phyloP scores from a whole-genome alignment of 108 stramenopile species.

The Fistulifera solaris region DNA sequence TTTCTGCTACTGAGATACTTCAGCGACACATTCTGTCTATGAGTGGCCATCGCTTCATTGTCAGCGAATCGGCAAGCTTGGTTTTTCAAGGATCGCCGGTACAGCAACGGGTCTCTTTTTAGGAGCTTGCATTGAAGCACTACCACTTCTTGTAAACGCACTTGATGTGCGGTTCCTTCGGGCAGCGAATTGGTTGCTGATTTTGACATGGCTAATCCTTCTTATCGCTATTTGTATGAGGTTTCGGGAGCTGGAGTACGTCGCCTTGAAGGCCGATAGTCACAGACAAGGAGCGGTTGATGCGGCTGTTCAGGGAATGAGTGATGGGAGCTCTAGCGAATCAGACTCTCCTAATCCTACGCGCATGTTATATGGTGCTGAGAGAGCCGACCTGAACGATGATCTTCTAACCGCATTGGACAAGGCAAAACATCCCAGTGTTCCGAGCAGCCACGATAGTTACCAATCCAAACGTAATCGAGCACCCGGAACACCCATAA shows the following conservation, averaged over 20 bases:
- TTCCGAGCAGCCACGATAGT: too few relatives aligned
- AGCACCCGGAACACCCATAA: too few relatives aligned
- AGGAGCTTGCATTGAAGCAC: conserved; percentile 33
- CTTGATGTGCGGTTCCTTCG: conserved; percentile 30
- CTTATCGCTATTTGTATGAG: conserved; percentile 29
- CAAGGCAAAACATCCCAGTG: too few relatives aligned
- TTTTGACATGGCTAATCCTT: conserved; percentile 38
- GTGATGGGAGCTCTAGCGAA: too few relatives aligned
- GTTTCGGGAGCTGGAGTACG: conserved; percentile 5
- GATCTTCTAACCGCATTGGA: too few relatives aligned
- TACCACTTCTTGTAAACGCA: conserved; percentile 11
- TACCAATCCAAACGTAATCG: too few relatives aligned
- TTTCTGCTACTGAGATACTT: conserved; percentile 49
- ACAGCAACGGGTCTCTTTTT: conserved; percentile 47
- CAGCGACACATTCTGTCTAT: conserved; percentile 55
- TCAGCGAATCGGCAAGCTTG: conserved; percentile 49
- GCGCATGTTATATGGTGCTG: too few relatives aligned
- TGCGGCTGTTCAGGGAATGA: too few relatives aligned
- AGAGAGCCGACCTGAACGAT: too few relatives aligned
- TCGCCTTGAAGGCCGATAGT: conserved; percentile 7
- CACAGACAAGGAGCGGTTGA: too few relatives aligned
- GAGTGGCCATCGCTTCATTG: conserved; percentile 37
- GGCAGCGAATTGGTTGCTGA: conserved; percentile 42
- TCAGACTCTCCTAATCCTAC: too few relatives aligned
- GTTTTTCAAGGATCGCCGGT: conserved; percentile 44